Percentiles rank a stretch among this genome's conserved stretches.
Evolutionary conservation across 805 yeast genomes (phyloP).

Genomic region (Cyberlindnera mississippiensis): DNA sequence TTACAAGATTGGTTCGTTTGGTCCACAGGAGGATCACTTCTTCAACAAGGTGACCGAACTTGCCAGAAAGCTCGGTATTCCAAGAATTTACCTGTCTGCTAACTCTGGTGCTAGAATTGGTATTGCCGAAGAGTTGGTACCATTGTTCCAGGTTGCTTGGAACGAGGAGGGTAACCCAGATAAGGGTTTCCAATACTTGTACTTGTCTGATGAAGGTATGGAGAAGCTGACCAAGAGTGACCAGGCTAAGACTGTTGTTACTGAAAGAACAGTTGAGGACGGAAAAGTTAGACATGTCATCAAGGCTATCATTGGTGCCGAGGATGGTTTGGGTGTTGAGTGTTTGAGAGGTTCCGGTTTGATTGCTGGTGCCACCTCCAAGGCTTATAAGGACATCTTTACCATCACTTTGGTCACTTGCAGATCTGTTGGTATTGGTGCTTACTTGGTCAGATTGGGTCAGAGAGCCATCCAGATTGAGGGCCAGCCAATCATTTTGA

Average conservation of each 20-base stretch:
- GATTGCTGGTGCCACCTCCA: conserved; percentile 97
- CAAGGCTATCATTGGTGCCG: conserved; percentile 84
- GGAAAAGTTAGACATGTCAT: conserved; percentile 84
- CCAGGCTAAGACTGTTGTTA: conserved; percentile 56
- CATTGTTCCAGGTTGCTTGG: conserved; percentile 91
- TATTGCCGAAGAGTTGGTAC: conserved; percentile 92
- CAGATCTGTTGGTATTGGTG: conserved; percentile 99
- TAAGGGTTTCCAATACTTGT: conserved; percentile 88
- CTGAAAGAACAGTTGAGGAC: conserved; percentile 76
- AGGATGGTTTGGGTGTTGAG: conserved; percentile 97
- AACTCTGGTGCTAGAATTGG: conserved; percentile 99
- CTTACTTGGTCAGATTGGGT: conserved; percentile 95
- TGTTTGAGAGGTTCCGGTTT: conserved; percentile 97
- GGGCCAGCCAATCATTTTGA: conserved; percentile 96
- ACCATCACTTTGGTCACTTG: conserved; percentile 98
- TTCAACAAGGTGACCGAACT: conserved; percentile 90
- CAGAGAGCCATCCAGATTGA: conserved; percentile 98
- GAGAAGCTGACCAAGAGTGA: conserved; percentile 54
- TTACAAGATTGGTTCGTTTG: conserved; percentile 97
- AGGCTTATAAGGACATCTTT: conserved; percentile 96
- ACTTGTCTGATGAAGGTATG: conserved; percentile 67
- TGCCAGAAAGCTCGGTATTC: conserved; percentile 88
- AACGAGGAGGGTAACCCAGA: conserved; percentile 67
- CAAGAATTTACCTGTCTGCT: conserved; percentile 93
- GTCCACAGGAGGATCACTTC: conserved; percentile 91